Evolutionary conservation across 1,139 yeast genomes (phyloP).

Genomic region (Blastobotrys buckinghamii): DNA sequence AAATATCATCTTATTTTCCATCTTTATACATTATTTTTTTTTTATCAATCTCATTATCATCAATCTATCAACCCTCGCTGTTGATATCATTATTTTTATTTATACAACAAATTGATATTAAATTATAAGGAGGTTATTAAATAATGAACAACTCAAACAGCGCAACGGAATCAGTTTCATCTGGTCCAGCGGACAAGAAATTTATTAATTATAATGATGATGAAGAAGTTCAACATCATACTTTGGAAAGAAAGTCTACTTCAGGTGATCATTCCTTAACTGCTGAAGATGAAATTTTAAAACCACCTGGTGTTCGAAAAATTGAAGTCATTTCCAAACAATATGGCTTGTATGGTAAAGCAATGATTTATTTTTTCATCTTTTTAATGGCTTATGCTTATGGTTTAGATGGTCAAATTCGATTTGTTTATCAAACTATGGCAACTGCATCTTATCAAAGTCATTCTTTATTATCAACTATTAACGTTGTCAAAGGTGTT

Average conservation of each 20-base stretch:
- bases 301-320: constrained; percentile 31
- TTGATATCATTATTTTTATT: too few species aligned
- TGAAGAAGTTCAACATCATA: neutral
- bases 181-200: neutral
- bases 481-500: constrained; percentile 55
- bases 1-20: too few species aligned
- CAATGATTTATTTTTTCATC: constrained; percentile 43
- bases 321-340: constrained; percentile 34
- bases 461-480: constrained; percentile 60
- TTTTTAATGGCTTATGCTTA: constrained; percentile 60
- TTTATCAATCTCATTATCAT: too few species aligned
- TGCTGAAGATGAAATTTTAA: neutral
- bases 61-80: too few species aligned
- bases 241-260: neutral
- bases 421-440: constrained; percentile 44
- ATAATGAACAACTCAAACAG: neutral
- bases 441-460: constrained; percentile 52
- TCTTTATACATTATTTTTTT: too few species aligned
- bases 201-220: neutral
- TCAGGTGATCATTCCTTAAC: neutral
- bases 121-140: too few species aligned
- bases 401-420: constrained; percentile 52
- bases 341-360: constrained; percentile 31
- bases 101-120: too few species aligned
- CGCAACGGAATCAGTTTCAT: neutral